Evolutionary conservation across 2,329 filamentous ascomycete species (phyloP), one percentile per base, ranked within the genome.

Genomic region (Aspergillus terreus): DNA sequence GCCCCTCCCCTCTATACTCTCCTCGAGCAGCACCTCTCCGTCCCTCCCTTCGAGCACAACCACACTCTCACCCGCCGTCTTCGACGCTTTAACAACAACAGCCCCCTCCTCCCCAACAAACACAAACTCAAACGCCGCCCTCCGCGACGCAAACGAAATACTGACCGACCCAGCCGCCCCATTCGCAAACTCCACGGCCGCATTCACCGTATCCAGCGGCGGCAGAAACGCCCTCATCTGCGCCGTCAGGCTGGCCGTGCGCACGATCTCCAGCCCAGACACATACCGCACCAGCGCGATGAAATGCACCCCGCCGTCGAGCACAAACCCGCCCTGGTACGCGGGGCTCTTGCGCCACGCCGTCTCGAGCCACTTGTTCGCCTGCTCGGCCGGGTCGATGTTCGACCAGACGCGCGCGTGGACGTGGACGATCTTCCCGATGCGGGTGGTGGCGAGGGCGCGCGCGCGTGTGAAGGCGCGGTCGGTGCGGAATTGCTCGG

Each of bases 291-390:
- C 48, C 0, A 73, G 83, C 6, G 88, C 87, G 7, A 84, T 75
- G 54, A 82, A 85, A 69, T 92, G 88, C 23, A 92, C 86, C 38
- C 88, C 88, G 14, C 83, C 87, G 62, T 92, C 88, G 1, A 92
- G 80, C 49, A 91, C 67, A 66, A 91, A 92, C 0, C 88, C 88
- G 49, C 88, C 88, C 69, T 90, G 87, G 65, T 89, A 82, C 47
- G 80, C 76, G 1, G 88, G 87, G 49, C 72, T 78, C 67, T 85
- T 86, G 49, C 88, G 82, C 88, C 87, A 82, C 7, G 70, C 61
- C 0, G 79, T 82, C 56, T 79, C 43, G 19, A 30, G 45, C 14
- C 30, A 52, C 11, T 36, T 19, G 46, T 52, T 52, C 14, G 35
- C 14, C 14, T 38, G 10, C 12, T 21, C 14, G 15, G 33, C 46